Conservation (phyloP, 345 rosid genomes). For the Gossypium raimondii region DNA sequence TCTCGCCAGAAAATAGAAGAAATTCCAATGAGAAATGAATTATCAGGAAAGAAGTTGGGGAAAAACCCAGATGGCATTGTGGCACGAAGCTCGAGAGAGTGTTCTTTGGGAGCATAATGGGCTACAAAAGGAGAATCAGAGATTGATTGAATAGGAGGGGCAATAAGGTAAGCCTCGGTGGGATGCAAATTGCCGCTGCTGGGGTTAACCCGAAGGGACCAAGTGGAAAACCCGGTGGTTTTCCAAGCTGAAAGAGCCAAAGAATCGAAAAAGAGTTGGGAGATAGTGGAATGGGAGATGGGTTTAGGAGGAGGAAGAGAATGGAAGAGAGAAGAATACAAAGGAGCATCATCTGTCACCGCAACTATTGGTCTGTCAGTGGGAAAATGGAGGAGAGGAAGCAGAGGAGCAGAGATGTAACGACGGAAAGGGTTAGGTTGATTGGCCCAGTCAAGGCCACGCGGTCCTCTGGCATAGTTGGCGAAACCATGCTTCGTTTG, state of each 20-base stretch:
- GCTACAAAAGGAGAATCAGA: slow-evolving; percentile 56
- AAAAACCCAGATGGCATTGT: slow-evolving; percentile 44
- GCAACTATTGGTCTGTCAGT: background rate
- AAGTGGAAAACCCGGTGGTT: slow-evolving; percentile 64
- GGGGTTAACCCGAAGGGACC: slow-evolving; percentile 95
- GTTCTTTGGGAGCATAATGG: slow-evolving; percentile 79
- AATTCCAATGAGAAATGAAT: slow-evolving; percentile 61
- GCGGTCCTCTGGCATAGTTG: slow-evolving; percentile 75
- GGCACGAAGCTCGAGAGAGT: slow-evolving; percentile 75
- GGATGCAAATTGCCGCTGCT: slow-evolving; percentile 94
- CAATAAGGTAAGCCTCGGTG: slow-evolving; percentile 67
- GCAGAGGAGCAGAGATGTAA: slow-evolving; percentile 53
- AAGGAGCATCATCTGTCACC: slow-evolving; percentile 25
- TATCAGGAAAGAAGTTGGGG: slow-evolving; percentile 38
- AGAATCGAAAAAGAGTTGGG: slow-evolving; percentile 64
- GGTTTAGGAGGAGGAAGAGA: slow-evolving; percentile 61
- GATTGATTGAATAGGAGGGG: slow-evolving; percentile 52
- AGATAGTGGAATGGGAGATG: slow-evolving; percentile 49
- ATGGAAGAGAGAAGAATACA: slow-evolving; percentile 51
- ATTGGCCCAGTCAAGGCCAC: slow-evolving; percentile 88
- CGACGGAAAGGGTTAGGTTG: slow-evolving; percentile 94
- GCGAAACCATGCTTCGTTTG: slow-evolving; percentile 72
- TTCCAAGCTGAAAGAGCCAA: slow-evolving; percentile 96
- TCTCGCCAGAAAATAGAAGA: slow-evolving; percentile 90
- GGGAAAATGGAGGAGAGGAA: slow-evolving; percentile 47